Conservation (phyloP, 169 alveolate genomes). For the Babesia divergens region DNA sequence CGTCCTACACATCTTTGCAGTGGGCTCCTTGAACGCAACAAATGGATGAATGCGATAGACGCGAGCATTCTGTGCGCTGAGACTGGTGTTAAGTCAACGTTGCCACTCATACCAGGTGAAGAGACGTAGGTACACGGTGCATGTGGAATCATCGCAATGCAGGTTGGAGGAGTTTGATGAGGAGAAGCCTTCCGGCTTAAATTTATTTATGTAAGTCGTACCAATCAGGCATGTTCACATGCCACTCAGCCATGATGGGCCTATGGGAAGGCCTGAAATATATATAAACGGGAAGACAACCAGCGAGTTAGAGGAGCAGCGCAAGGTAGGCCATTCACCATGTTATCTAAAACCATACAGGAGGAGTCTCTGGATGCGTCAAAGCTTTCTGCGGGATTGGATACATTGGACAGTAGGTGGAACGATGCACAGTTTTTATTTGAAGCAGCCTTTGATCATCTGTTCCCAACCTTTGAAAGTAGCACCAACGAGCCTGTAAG, state of each 20-base stretch:
- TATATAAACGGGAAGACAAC: constrained; percentile 73
- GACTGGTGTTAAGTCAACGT: constrained; percentile 38
- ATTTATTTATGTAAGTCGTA: constrained; percentile 52
- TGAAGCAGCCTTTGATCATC: constrained; percentile 21
- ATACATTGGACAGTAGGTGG: constrained; percentile 24
- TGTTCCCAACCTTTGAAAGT: constrained; percentile 42
- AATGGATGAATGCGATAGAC: constrained; percentile 63
- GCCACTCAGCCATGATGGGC: constrained; percentile 65
- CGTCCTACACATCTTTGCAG: not conserved
- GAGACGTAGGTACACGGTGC: constrained; percentile 15
- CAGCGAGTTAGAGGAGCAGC: constrained; percentile 64
- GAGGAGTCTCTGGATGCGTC: constrained; percentile 24
- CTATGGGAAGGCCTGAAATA: constrained; percentile 69
- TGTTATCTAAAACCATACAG: not conserved
- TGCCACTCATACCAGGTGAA: constrained; percentile 58
- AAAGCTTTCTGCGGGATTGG: not conserved
- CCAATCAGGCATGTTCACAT: not conserved
- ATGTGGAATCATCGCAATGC: not conserved
- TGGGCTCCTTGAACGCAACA: constrained; percentile 49
- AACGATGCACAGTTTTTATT: not conserved
- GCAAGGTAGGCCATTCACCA: constrained; percentile 17
- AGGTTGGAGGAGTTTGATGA: constrained; percentile 55
- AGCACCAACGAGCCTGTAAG: constrained; percentile 7
- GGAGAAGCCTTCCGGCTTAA: constrained; percentile 47
- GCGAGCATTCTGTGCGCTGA: constrained; percentile 45